phyloP scores from a whole-genome alignment of 208 protist genomes.

The Kentomonas sorsogonicus region DNA sequence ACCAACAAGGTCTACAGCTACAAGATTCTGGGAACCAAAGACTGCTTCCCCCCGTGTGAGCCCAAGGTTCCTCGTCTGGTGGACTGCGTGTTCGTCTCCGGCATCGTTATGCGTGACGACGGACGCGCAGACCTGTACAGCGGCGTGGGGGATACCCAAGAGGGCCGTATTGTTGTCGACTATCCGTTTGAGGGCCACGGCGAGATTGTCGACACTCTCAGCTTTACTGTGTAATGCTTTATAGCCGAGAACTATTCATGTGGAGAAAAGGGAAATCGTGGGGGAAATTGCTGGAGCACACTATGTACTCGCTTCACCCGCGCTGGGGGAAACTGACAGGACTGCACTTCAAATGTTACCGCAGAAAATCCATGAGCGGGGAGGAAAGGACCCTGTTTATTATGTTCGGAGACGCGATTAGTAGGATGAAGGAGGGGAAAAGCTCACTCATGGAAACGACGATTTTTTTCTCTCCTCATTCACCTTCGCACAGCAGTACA shows the following conservation, averaged over 20 bases:
- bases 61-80: slow-evolving; percentile 21
- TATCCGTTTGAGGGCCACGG: slow-evolving; percentile 59
- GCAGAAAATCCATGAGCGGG: no score
- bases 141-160: slow-evolving; percentile 28
- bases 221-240: no score
- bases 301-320: no score
- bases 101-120: slow-evolving; percentile 43
- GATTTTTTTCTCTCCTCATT: slow-evolving; percentile 2
- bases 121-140: slow-evolving; percentile 51
- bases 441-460: no score
- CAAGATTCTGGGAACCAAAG: slow-evolving; percentile 34
- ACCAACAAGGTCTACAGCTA: slow-evolving; percentile 19
- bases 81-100: slow-evolving; percentile 53
- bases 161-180: slow-evolving; percentile 39
- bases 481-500: not conserved
- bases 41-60: slow-evolving; percentile 25
- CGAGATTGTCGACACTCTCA: slow-evolving; percentile 29
- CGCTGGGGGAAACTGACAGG: no score
- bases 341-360: no score
- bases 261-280: no score
- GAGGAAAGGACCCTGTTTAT: no score
- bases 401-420: no score
- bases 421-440: no score
- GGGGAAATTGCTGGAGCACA: no score
- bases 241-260: no score